A percentile compares a stretch with the other conserved stretches of the same genome.
Conservation (phyloP, 371 early-diverging fungal genomes). For the Actinomortierella ambigua region DNA sequence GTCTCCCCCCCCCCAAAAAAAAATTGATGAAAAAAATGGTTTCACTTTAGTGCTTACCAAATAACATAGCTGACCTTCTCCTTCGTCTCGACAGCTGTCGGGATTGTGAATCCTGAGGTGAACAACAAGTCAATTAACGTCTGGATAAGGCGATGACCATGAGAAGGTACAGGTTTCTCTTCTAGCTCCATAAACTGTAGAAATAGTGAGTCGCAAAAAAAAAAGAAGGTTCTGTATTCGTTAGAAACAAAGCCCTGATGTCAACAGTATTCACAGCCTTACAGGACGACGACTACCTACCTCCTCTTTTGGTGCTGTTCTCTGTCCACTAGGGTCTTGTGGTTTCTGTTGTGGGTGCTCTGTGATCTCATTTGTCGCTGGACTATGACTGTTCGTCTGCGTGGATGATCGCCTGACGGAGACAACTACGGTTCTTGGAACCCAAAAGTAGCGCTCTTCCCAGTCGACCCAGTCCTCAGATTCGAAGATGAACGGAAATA, state of each 20-base stretch:
- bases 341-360: constrained; percentile 45
- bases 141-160: constrained; percentile 53
- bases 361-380: constrained; percentile 2
- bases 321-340: constrained; percentile 18
- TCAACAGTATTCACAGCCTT: constrained; percentile 20
- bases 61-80: constrained; percentile 72
- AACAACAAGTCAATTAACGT: constrained; percentile 69
- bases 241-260: too few relatives aligned
- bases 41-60: constrained; percentile 52
- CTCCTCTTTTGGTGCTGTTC: too few relatives aligned
- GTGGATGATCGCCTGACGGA: not conserved
- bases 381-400: not conserved
- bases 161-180: constrained; percentile 15
- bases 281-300: too few relatives aligned
- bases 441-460: constrained; percentile 80
- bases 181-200: constrained; percentile 6
- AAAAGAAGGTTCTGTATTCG: too few relatives aligned
- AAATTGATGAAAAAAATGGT: too few relatives aligned
- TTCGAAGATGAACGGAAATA: constrained; percentile 87
- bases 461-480: constrained; percentile 53
- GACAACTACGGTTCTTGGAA: constrained; percentile 19
- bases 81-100: constrained; percentile 57
- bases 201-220: not conserved
- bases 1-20: too few relatives aligned
- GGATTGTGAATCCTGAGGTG: constrained; percentile 81